A percentile compares a stretch with the other conserved stretches of the same genome.
Conservation (phyloP, 306 rosid genomes). For the Ammopiptanthus mongolicus region DNA sequence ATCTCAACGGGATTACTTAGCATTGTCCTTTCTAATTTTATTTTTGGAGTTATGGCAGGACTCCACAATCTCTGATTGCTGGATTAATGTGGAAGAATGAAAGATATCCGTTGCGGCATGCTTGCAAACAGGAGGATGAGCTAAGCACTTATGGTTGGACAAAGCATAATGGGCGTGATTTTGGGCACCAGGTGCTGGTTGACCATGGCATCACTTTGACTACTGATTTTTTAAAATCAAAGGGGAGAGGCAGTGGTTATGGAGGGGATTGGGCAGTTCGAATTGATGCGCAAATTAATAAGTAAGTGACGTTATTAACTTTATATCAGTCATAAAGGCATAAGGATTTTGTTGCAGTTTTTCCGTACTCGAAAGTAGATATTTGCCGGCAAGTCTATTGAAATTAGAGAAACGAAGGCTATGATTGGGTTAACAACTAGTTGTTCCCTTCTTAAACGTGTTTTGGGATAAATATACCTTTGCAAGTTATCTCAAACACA, state of each 20-base stretch:
- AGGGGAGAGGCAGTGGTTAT: constrained; percentile 68
- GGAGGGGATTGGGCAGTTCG: constrained; percentile 97
- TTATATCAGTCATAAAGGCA: not conserved
- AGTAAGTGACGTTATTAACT: constrained; percentile 41
- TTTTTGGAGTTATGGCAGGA: constrained; percentile 37
- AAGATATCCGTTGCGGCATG: constrained; percentile 46
- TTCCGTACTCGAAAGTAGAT: too few species aligned
- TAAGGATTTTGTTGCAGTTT: too few species aligned
- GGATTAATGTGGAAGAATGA: constrained; percentile 93
- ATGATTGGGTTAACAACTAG: too few species aligned
- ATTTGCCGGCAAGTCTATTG: too few species aligned
- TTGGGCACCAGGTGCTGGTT: constrained; percentile 71
- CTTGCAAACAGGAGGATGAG: constrained; percentile 74
- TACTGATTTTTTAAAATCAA: constrained; percentile 75
- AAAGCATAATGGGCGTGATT: constrained; percentile 77
- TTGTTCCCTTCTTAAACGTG: too few species aligned
- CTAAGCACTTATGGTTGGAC: constrained; percentile 83
- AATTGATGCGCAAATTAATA: constrained; percentile 45
- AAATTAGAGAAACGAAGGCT: too few species aligned
- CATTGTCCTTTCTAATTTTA: too few species aligned
- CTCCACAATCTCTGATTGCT: constrained; percentile 80
- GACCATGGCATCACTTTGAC: constrained; percentile 67
- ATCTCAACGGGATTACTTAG: too few species aligned
- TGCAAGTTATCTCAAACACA: too few species aligned
- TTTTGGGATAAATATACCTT: too few species aligned